A percentile compares a stretch with the other conserved stretches of the same genome.
Evolutionary conservation across 1,139 yeast species (phyloP).

Genomic region (Protomyces macrosporus): DNA sequence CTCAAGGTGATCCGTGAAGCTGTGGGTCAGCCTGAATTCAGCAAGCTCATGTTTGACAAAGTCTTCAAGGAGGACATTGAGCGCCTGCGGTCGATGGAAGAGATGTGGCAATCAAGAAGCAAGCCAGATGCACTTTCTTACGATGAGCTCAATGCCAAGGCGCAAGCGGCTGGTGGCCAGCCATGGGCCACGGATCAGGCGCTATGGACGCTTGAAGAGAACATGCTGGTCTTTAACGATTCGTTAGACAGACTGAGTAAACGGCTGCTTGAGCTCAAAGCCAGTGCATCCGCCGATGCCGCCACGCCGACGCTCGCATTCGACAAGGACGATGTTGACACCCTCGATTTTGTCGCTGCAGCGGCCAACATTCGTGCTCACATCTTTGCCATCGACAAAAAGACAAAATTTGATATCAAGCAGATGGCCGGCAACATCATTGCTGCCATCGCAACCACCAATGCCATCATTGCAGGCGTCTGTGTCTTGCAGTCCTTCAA

Average conservation of each 20-base stretch:
- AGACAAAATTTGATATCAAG: constrained; percentile 81
- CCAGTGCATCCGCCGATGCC: constrained; percentile 36
- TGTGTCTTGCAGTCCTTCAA: constrained; percentile 68
- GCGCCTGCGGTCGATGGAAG: constrained; percentile 62
- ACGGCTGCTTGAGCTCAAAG: constrained; percentile 50
- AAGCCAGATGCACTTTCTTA: constrained; percentile 60
- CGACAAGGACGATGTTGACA: constrained; percentile 92
- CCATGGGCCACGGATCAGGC: constrained; percentile 52
- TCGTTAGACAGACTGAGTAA: constrained; percentile 38
- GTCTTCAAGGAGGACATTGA: constrained; percentile 69
- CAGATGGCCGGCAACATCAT: constrained; percentile 96
- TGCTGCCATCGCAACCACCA: constrained; percentile 97
- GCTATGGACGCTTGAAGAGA: constrained; percentile 60
- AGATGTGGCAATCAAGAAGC: constrained; percentile 69
- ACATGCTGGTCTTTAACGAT: constrained; percentile 54
- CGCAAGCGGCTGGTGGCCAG: constrained; percentile 33
- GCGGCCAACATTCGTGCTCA: constrained; percentile 77
- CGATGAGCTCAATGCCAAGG: constrained; percentile 33
- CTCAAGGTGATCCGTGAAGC: constrained; percentile 56
- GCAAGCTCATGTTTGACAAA: constrained; percentile 41
- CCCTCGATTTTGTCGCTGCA: constrained; percentile 79
- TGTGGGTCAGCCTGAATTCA: constrained; percentile 39
- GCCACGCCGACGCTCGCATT: constrained; percentile 48
- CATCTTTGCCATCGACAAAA: constrained; percentile 65
- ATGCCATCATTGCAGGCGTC: constrained; percentile 89